Conservation (phyloP, 1,284 basidiomycete species). For the Ustilago sp. region DNA sequence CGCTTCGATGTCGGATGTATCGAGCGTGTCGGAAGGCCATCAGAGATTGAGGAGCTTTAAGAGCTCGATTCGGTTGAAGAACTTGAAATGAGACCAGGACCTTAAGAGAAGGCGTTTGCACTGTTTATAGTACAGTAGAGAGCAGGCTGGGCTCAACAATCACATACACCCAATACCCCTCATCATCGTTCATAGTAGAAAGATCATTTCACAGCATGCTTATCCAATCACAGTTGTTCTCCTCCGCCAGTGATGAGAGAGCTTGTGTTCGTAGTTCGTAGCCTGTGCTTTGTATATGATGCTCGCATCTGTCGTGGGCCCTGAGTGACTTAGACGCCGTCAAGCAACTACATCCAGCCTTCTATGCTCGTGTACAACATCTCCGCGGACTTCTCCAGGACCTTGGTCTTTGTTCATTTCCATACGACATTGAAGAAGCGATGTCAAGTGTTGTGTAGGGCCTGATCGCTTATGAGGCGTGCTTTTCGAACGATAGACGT, state of each 20-base stretch:
- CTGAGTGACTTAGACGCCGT: too few species aligned
- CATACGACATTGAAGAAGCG: too few species aligned
- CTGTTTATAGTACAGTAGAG: background rate
- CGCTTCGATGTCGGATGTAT: slow-evolving; percentile 30
- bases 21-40: slow-evolving; percentile 16
- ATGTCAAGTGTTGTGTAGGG: too few species aligned
- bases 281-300: background rate
- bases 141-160: background rate
- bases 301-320: too few species aligned
- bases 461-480: too few species aligned
- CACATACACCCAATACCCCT: slow-evolving; percentile 1
- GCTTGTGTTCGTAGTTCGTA: background rate
- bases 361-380: too few species aligned
- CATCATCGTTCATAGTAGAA: background rate
- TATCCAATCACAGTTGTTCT: background rate
- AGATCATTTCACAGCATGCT: background rate
- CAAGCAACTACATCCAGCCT: background rate
- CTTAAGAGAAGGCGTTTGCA: background rate
- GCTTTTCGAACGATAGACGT: too few species aligned
- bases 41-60: slow-evolving; percentile 39
- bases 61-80: slow-evolving; percentile 33
- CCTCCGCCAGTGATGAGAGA: background rate
- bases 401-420: too few species aligned
- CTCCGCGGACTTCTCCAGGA: too few species aligned
- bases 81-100: slow-evolving; percentile 13